Evolutionary conservation across 2,329 filamentous ascomycete species (phyloP).

Genomic region (Aspergillus ruber): DNA sequence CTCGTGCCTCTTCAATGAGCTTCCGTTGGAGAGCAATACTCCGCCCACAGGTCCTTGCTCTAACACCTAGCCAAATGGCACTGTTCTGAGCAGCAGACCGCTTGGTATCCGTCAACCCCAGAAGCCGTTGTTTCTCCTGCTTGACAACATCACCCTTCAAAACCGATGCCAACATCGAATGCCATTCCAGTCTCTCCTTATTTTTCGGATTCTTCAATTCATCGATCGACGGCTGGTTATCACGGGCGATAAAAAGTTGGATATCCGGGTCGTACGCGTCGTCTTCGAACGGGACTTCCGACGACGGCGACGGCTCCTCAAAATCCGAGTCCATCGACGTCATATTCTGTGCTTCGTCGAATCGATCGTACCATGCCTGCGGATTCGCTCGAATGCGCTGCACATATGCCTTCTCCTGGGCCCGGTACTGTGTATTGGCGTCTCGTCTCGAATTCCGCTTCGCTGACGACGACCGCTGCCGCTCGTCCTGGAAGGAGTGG

Average conservation of each 20-base stretch:
- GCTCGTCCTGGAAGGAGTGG: constrained; percentile 41
- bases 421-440: constrained; percentile 66
- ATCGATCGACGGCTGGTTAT: constrained; percentile 79
- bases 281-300: constrained; percentile 72
- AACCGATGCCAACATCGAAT: constrained; percentile 94
- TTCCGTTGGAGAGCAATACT: constrained; percentile 78
- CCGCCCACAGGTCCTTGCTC: constrained; percentile 76
- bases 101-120: constrained; percentile 71
- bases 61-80: constrained; percentile 82
- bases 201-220: constrained; percentile 84
- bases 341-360: constrained; percentile 58
- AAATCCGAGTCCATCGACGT: constrained; percentile 74
- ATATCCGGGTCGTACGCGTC: constrained; percentile 88
- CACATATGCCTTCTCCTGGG: constrained; percentile 91
- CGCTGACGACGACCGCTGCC: constrained; percentile 52
- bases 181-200: constrained; percentile 90
- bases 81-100: constrained; percentile 60
- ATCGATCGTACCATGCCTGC: constrained; percentile 61
- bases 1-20: constrained; percentile 77
- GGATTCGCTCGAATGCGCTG: constrained; percentile 81
- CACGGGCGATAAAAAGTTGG: constrained; percentile 85
- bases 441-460: constrained; percentile 53
- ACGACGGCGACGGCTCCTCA: constrained; percentile 84
- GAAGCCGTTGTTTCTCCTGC: constrained; percentile 94
- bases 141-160: constrained; percentile 93